phyloP scores from a whole-genome alignment of 108 stramenopile genomes.

The Conticribra guillardii region DNA sequence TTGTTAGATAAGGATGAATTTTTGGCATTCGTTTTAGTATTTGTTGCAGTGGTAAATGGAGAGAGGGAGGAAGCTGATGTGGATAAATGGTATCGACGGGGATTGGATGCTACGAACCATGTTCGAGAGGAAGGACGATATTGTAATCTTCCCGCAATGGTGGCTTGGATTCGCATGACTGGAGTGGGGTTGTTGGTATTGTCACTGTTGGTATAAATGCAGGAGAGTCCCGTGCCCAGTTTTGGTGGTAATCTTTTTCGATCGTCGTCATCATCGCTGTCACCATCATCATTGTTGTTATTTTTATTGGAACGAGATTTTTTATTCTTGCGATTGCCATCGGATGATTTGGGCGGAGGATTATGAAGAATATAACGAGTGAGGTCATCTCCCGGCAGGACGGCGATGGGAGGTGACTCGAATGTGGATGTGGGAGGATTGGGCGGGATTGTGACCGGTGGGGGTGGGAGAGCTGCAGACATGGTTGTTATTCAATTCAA shows the following conservation, averaged over 20 bases:
- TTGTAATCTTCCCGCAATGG: constrained; percentile 39
- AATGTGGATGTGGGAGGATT: constrained; percentile 8
- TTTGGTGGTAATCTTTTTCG: constrained; percentile 17
- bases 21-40: neutral
- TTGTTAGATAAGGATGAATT: neutral
- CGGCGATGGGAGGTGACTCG: constrained; percentile 37
- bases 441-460: neutral
- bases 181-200: neutral
- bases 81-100: constrained; percentile 37
- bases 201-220: neutral
- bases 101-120: constrained; percentile 46
- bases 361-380: constrained; percentile 40
- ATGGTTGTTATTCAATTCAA: no score
- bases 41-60: neutral
- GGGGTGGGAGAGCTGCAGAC: constrained; percentile 2
- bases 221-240: constrained; percentile 36
- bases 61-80: constrained; percentile 22
- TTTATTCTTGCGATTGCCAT: constrained; percentile 21
- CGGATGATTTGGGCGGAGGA: constrained; percentile 21
- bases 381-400: constrained; percentile 48
- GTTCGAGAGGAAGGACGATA: constrained; percentile 40
- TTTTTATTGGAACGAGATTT: constrained; percentile 25
- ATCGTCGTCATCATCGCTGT: constrained; percentile 1
- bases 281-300: constrained; percentile 3
- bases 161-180: constrained; percentile 31